Percentiles rank a stretch among this genome's conserved stretches.
These are phyloP conservation scores for Thelonectria blattea DNA, from an alignment of 2,329 filamentous ascomycete genomes.

Conservation along the genomic window DNA sequence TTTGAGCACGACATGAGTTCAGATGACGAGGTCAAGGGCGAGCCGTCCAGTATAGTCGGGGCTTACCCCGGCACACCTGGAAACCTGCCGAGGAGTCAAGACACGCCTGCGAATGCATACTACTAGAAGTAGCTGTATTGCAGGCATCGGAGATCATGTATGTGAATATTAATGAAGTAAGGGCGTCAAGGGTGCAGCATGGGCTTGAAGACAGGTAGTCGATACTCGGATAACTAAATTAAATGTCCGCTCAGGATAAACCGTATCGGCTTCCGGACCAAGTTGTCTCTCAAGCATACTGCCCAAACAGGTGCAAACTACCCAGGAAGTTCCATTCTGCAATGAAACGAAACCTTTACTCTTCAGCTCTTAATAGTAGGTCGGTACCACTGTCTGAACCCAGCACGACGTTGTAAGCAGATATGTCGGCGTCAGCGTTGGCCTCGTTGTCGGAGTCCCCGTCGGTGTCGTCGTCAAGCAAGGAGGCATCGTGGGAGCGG, in stretches of 20 bases:
- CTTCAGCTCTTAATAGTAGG: too few relatives aligned
- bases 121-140: slow-evolving; percentile 38
- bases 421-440: too few relatives aligned
- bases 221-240: too few relatives aligned
- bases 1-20: slow-evolving; percentile 46
- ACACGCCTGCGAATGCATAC: slow-evolving; percentile 45
- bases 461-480: slow-evolving; percentile 20
- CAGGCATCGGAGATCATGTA: background rate
- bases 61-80: slow-evolving; percentile 56
- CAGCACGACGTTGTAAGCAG: background rate
- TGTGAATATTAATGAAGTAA: background rate
- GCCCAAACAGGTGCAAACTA: too few relatives aligned
- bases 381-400: too few relatives aligned
- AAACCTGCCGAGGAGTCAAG: slow-evolving; percentile 44
- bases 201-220: too few relatives aligned
- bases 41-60: slow-evolving; percentile 48
- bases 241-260: too few relatives aligned
- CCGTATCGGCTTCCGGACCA: too few relatives aligned
- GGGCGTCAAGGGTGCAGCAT: too few relatives aligned
- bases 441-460: background rate
- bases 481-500: slow-evolving; percentile 27
- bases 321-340: too few relatives aligned
- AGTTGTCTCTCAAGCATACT: too few relatives aligned
- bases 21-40: slow-evolving; percentile 45
- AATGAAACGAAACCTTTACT: too few relatives aligned